Percentiles rank a stretch among this genome's conserved stretches.
Evolutionary conservation across 345 rosid genomes (phyloP).

Genomic region (Theobroma cacao): DNA sequence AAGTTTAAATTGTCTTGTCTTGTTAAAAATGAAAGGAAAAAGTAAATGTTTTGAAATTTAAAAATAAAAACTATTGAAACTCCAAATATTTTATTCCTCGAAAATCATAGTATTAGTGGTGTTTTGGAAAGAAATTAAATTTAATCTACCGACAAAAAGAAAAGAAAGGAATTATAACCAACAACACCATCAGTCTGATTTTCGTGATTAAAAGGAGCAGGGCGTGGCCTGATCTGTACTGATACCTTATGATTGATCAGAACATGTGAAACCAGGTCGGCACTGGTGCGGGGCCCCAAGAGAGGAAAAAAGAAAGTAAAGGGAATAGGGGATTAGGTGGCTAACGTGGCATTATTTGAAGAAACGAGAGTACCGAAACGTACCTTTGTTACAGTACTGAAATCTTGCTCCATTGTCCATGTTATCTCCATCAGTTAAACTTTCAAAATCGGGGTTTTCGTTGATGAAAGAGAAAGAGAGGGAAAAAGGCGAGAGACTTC

Average conservation of each 20-base stretch:
- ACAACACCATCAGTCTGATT: neutral
- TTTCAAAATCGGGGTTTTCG: neutral
- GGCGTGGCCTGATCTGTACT: slow-evolving; percentile 13
- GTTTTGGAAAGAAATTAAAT: neutral
- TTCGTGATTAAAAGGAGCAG: neutral
- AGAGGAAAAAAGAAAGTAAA: neutral
- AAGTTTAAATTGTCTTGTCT: no score
- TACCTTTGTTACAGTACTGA: neutral
- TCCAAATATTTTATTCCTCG: neutral
- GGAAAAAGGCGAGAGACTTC: neutral
- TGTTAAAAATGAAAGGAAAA: no score
- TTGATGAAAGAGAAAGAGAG: neutral
- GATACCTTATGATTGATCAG: slow-evolving; percentile 10
- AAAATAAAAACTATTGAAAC: neutral
- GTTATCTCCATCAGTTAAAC: neutral
- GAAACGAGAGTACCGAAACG: neutral
- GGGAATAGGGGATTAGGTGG: neutral
- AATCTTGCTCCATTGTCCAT: neutral
- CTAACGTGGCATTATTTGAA: neutral
- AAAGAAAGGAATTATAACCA: neutral
- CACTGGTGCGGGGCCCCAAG: neutral
- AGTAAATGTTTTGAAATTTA: neutral
- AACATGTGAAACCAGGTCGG: slow-evolving; percentile 11
- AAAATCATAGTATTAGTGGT: neutral
- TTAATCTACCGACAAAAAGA: neutral